phyloP scores from a whole-genome alignment of 129 eudicot species.

The Rutidosis leptorrhynchoides region DNA sequence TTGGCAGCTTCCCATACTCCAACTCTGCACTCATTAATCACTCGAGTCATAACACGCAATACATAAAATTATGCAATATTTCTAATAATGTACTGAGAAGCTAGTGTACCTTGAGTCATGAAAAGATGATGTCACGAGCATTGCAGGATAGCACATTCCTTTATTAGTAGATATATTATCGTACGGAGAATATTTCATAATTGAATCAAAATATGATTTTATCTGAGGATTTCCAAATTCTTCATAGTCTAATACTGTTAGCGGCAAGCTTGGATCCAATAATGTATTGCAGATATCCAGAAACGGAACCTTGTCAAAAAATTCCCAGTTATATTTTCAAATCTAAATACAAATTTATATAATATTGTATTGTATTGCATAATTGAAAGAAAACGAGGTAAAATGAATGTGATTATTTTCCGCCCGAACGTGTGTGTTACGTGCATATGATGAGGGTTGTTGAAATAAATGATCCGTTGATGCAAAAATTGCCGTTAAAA shows the following conservation, averaged over 20 bases:
- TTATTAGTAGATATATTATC: conserved; percentile 64
- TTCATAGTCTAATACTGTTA: conserved; percentile 80
- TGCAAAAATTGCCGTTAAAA: too few relatives aligned
- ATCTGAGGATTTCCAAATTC: conserved; percentile 86
- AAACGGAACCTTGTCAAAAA: conserved; percentile 68
- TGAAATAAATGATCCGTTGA: too few relatives aligned
- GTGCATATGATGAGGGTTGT: too few relatives aligned
- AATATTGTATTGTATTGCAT: not conserved
- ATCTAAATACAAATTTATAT: too few relatives aligned
- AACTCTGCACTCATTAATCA: conserved; percentile 46
- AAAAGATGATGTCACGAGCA: conserved; percentile 73
- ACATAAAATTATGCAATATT: not conserved
- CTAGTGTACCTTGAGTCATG: conserved; percentile 76
- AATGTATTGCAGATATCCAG: conserved; percentile 85
- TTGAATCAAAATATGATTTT: conserved; percentile 44
- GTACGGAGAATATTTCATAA: conserved; percentile 82
- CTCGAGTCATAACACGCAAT: not conserved
- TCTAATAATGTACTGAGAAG: not conserved
- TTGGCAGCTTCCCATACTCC: conserved; percentile 99
- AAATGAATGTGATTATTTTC: too few relatives aligned
- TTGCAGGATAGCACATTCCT: conserved; percentile 64
- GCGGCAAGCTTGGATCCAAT: conserved; percentile 75
- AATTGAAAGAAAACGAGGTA: not conserved
- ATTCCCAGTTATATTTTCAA: conserved; percentile 1
- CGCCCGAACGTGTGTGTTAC: too few relatives aligned